Evolutionary conservation across 345 rosid genomes (phyloP).

Genomic region (Leavenworthia alabamica): DNA sequence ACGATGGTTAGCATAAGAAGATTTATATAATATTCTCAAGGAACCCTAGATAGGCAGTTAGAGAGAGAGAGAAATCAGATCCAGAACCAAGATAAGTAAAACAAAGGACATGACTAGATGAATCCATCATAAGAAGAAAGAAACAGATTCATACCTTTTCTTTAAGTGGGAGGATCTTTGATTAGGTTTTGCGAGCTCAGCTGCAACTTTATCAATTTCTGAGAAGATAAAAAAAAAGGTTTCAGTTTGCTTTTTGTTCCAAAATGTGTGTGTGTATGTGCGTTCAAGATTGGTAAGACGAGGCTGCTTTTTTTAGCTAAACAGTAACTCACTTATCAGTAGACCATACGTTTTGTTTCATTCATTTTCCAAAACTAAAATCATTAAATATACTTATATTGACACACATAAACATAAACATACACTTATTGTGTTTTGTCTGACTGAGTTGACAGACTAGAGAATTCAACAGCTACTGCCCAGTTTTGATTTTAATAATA

Average conservation of each 20-base stretch:
- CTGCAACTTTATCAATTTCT: slow-evolving; percentile 2
- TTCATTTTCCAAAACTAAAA: background rate
- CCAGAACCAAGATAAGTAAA: slow-evolving; percentile 7
- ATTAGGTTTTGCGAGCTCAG: slow-evolving; percentile 13
- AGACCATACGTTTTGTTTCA: slow-evolving; percentile 15
- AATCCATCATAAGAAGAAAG: background rate
- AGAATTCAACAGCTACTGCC: slow-evolving; percentile 5
- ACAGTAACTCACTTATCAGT: slow-evolving; percentile 17
- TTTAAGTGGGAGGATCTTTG: slow-evolving; percentile 13
- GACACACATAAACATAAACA: background rate
- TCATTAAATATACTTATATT: slow-evolving; percentile 6
- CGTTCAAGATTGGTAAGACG: slow-evolving; percentile 28
- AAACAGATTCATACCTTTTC: slow-evolving; percentile 12
- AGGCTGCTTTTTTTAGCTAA: slow-evolving; percentile 22
- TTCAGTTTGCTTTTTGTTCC: background rate
- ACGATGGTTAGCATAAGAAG: background rate
- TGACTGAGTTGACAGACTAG: slow-evolving; percentile 12
- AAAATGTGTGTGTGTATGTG: slow-evolving; percentile 12
- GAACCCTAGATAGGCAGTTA: slow-evolving; percentile 31
- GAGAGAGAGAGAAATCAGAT: slow-evolving; percentile 21
- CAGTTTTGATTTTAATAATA: background rate
- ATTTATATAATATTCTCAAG: background rate
- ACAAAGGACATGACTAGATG: background rate
- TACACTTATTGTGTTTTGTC: slow-evolving; percentile 4
- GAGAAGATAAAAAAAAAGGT: slow-evolving; percentile 11